A percentile compares a stretch with the other conserved stretches of the same genome.
Evolutionary conservation across 148 eudicot species (phyloP).

Genomic region (Bassia scoparia): DNA sequence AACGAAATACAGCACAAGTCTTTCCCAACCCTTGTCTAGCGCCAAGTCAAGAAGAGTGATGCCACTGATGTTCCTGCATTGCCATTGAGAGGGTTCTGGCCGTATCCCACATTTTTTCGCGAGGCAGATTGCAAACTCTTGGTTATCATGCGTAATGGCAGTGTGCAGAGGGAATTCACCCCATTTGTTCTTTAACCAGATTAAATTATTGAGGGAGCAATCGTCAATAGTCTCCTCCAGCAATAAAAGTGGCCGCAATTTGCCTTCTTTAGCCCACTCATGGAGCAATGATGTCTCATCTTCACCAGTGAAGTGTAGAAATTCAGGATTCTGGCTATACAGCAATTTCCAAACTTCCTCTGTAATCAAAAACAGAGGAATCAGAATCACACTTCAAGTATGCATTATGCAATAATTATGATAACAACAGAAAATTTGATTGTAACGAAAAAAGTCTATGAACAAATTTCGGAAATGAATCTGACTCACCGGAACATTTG

Average conservation of each 20-base stretch:
- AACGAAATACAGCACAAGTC: not conserved
- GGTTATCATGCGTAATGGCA: not conserved
- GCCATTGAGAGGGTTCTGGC: not conserved
- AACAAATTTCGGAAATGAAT: too few relatives aligned
- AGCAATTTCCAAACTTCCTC: conserved; percentile 1
- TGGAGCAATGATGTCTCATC: not conserved
- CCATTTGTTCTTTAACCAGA: not conserved
- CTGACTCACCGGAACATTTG: not conserved
- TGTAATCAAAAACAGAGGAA: not conserved
- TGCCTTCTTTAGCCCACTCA: not conserved
- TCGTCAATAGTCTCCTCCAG: not conserved
- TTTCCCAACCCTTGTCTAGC: not conserved
- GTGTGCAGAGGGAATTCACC: conserved; percentile 11
- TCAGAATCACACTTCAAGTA: too few relatives aligned
- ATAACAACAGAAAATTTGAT: too few relatives aligned
- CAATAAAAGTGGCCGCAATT: not conserved
- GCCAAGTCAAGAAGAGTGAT: not conserved
- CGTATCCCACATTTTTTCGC: not conserved
- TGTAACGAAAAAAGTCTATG: too few relatives aligned
- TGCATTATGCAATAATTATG: too few relatives aligned
- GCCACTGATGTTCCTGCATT: not conserved
- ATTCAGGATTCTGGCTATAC: not conserved
- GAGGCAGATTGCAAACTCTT: not conserved
- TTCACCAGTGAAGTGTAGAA: not conserved
- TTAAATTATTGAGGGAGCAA: not conserved